Evolutionary conservation across 2,329 filamentous ascomycete species (phyloP), one percentile per base, ranked within the genome.

Genomic region (Cladosporium sphaerospermum): DNA sequence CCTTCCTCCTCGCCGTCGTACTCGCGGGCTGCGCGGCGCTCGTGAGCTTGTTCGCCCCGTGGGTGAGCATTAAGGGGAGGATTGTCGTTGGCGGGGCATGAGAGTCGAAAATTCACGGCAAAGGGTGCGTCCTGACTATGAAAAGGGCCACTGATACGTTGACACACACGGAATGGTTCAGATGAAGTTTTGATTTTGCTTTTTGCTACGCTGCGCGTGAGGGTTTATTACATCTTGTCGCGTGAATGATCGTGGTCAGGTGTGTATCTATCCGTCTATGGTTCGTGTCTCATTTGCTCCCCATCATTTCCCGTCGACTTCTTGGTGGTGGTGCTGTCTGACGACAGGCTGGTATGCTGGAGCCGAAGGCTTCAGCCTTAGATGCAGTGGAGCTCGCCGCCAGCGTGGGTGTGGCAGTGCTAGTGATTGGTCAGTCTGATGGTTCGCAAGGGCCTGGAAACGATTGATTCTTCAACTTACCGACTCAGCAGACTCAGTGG

Each of bases 401-500:
- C 57, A 11, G 57, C 55, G 51, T 64, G 62, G 9, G 62, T 64
- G 54, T 65, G 62, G 49, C 62, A 64, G 52, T 62, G 55, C 57
- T 62, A 48, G 52, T 19, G 76, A 14, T 11, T 9, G 4, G 48
- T 51, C 13, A 51, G 40, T 31, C 37, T 19, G 9, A 28, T 28
- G 23, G 23, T 28, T 28, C 23, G 23, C 1, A 28, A 28, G 23
- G 5, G 23, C 23, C 23, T 28, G 4, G 23, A 28, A 28, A 3
- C 4, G 23, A 28, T 28, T 7, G 23, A 28, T 28, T 3, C 23
- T 13, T 23, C 19, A 7, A 31, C 31, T 50, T 47, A 43, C 40
- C 14, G 41, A 49, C 31, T 42, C 43, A 14, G 43, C 95, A 95
- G 69, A 96, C 96, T 64, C 81, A 83, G 63, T 80, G 83, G 67